Evolutionary conservation across 805 yeast species (phyloP), one percentile per base, ranked within the genome.

Genomic region (Lipomyces chichibuensis): DNA sequence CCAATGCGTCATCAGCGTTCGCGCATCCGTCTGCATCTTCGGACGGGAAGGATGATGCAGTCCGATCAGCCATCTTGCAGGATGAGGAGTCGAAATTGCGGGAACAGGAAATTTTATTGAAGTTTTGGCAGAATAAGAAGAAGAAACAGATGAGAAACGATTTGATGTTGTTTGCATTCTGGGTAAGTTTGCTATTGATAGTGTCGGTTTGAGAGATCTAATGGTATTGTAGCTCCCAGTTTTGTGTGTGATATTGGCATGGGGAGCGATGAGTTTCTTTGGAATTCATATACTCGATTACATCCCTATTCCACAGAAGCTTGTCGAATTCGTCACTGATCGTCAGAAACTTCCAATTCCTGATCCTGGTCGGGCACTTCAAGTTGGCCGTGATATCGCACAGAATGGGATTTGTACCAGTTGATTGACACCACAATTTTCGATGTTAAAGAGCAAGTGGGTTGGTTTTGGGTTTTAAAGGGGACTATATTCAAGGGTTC

Each of bases 91-190:
- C 37, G 49, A 29, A 37, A 25, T 3, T 17, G 33, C 60, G 62
- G n/a, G 65, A 65, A 29, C 65, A 68, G 64, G 67, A 67, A 32
- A 43, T 59, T 62, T 54, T 62, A 39, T 57, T 63, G 35, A 69
- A 68, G 62, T 65, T 68, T 37, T 67, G 71, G 71, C 63, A 62
- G 62, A 65, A 52, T 56, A 68, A 65, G 60, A 67, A 67, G 60
- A 65, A 69, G 60, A 71, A 69, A 60, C 67, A 67, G 57, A 63
- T 71, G 57, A 62, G 71, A 20, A 71, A 71, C 55, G 75, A 73
- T 53, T 54, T 70, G 62, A 73, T 73, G 75, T 56, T 73, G 57
- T 70, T 73, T 67, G 68, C 73, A n/a, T 73, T 73, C 57, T 73
- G 75, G 75, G 69, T 72, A 54, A 60, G 72, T 46, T 14, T 56